phyloP scores from a whole-genome alignment of 2,329 filamentous ascomycete species.

The Sporothrix brunneoviolacea region DNA sequence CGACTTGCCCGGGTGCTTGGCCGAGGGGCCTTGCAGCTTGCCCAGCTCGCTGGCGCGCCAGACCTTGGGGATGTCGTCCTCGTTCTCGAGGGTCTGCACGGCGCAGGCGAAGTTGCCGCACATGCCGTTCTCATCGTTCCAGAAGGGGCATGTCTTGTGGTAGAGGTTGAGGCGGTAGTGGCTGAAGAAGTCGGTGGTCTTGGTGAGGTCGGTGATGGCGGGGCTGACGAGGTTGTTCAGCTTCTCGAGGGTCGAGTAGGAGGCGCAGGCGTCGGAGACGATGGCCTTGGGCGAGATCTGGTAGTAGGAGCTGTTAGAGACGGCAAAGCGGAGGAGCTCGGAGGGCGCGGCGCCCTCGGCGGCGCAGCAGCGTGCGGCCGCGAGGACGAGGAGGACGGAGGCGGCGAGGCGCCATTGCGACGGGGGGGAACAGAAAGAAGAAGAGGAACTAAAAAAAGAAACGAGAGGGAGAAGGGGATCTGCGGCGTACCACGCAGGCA shows the following conservation, averaged over 20 bases:
- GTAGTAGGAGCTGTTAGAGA: conserved; percentile 33
- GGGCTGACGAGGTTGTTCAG: conserved; percentile 74
- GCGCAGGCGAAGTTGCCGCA: conserved; percentile 96
- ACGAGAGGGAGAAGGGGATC: conserved; percentile 15
- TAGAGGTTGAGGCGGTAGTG: conserved; percentile 95
- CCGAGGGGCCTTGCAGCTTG: conserved; percentile 84
- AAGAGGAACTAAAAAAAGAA: conserved; percentile 12
- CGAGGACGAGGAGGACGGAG: conserved; percentile 8
- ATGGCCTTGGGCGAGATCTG: conserved; percentile 85
- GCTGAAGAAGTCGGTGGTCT: conserved; percentile 92
- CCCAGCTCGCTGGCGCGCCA: conserved; percentile 91
- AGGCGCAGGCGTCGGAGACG: conserved; percentile 89
- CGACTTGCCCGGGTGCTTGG: conserved; percentile 75
- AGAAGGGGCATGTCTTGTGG: conserved; percentile 92
- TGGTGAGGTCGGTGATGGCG: conserved; percentile 71
- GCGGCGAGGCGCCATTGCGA: conserved; percentile 11
- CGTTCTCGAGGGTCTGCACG: conserved; percentile 89
- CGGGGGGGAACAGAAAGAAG: conserved; percentile 14
- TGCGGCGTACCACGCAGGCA: conserved; percentile 47
- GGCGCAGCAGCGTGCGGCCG: conserved; percentile 5
- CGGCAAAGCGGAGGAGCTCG: conserved; percentile 20
- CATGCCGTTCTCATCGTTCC: conserved; percentile 86
- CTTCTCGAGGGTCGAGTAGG: conserved; percentile 80
- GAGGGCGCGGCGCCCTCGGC: conserved; percentile 16
- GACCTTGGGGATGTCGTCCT: conserved; percentile 84